phyloP scores from a whole-genome alignment of 305 asterid species.

The Ilex paraguariensis region DNA sequence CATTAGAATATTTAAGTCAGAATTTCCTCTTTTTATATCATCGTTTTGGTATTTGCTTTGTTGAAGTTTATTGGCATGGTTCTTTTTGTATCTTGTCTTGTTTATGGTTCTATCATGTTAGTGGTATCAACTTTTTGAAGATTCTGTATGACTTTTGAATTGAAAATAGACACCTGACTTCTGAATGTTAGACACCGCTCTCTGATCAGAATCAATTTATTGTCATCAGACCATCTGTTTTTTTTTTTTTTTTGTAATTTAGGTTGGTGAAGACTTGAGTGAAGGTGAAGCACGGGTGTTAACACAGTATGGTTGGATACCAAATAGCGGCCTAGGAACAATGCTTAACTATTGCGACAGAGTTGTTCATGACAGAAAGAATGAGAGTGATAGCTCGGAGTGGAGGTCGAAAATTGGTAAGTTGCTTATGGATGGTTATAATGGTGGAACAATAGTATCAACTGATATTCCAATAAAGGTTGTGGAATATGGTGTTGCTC shows the following conservation, averaged over 20 bases:
- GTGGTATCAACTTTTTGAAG: too few species aligned
- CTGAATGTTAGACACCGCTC: too few species aligned
- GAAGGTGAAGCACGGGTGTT: conserved; percentile 87
- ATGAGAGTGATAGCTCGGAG: conserved; percentile 59
- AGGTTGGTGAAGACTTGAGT: conserved; percentile 80
- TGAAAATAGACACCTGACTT: too few species aligned
- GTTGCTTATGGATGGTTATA: conserved; percentile 73
- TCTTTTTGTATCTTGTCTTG: too few species aligned
- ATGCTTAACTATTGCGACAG: conserved; percentile 89
- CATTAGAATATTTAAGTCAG: too few species aligned
- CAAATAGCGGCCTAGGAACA: conserved; percentile 77
- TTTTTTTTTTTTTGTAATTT: conserved; percentile 5
- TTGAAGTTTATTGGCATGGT: too few species aligned
- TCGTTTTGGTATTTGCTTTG: too few species aligned
- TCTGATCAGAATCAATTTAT: too few species aligned
- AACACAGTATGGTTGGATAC: conserved; percentile 76
- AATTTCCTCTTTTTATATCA: too few species aligned
- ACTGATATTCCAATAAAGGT: conserved; percentile 26
- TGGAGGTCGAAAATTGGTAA: conserved; percentile 88
- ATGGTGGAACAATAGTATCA: conserved; percentile 52
- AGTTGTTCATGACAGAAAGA: conserved; percentile 70
- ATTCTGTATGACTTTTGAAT: too few species aligned
- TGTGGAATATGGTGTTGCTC: conserved; percentile 28
- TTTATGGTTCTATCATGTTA: too few species aligned
- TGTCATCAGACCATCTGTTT: too few species aligned